Evolutionary conservation across 768 basidiomycete genomes (phyloP), one percentile per base, ranked within the genome.

Genomic region (Tubosaeta sp.): DNA sequence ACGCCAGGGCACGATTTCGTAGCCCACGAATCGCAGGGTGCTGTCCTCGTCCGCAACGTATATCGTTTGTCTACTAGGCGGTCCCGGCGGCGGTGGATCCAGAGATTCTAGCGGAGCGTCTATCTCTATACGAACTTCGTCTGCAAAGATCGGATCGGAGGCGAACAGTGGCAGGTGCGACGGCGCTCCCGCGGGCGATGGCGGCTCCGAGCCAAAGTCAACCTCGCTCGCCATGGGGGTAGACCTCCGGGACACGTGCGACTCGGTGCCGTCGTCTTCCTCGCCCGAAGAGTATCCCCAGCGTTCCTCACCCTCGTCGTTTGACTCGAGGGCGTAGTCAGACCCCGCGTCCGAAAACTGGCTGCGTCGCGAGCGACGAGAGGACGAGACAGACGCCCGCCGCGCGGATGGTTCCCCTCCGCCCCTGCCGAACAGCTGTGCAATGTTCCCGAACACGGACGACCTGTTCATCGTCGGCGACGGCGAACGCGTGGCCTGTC

Each of bases 251-350:
- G 66, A 65, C 16, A 31, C 29, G 19, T 51, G 38, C 29, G 68
- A 68, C 13, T 48, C 66, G 13, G 32, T 75, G 19, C 74, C 75
- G 22, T 82, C 81, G 60, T 86, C 79, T 52, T 80, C 88, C 62
- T 94, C 91, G 22, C 82, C 88, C 4, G 91, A 92, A n/a, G 86
- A 84, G 69, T 93, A 94, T 5, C 91, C 91, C 91, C 91, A 94
- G n/a, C 89, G 79, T 57, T 91, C 88, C 41, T 84, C 81, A 52
- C 73, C 76, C 35, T 82, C 82, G 26, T 80, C 79, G 4, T 78
- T 84, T 11, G 71, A 74, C 27, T 72, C 80, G 5, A 81, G 56
- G 19, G 76, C 83, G 64, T 83, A 70, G 31, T 86, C 84, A 6
- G 85, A 85, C 22, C 75, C 80, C 29, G 71, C 75, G 17, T 80